Base-by-base conservation (phyloP, 2,329 filamentous ascomycete genomes). In the Botrytis medusae region DNA sequence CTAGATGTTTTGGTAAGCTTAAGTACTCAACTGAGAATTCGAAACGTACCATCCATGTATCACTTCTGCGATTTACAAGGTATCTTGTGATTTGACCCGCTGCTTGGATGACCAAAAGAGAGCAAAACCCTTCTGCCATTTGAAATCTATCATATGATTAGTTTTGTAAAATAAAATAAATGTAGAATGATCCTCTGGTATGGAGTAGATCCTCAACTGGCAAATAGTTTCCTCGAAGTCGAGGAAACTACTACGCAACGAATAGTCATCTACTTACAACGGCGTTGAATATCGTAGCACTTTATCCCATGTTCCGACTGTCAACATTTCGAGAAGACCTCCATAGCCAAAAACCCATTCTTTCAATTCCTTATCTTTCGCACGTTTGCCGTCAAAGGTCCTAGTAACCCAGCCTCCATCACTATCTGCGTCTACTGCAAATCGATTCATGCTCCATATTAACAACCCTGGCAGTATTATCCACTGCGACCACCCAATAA, bases 391-490 rank as follows among this genome's bases (percentile, higher is more conserved):
- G 71, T 87, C 88, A 78, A 96, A 90, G 0, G 93, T 95, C 77
- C 91, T 88, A 82, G 94, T 92, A 22, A 96, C 92, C 94, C 94
- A 97, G 79, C 90, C 91, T 63, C 84, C 86, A 76, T 88, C 88
- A 78, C 83, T 88, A 76, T 90, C 92, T n/a, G 91, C 88, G 80
- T 98, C 95, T 78, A 97, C 92, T 65, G 95, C 97, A 83, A 98
- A 98, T 79, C 96, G 93, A 83, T 96, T 95, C 80, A 99, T 86
- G 48, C 94, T 93, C 95, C 95, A 98, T 80, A 99, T 97, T 80
- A 98, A 87, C 76, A 99, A 87, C 34, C 89, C 87, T 4, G 95
- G 94, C 74, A 98, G 91, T 74, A 97, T 87, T 74, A 98, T 83
- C 91, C 93, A 97, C 86, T 98, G 96, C 75, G 92, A 89, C 75